Base-by-base conservation (phyloP, 257 asterid species). In the Salvia hispanica region DNA sequence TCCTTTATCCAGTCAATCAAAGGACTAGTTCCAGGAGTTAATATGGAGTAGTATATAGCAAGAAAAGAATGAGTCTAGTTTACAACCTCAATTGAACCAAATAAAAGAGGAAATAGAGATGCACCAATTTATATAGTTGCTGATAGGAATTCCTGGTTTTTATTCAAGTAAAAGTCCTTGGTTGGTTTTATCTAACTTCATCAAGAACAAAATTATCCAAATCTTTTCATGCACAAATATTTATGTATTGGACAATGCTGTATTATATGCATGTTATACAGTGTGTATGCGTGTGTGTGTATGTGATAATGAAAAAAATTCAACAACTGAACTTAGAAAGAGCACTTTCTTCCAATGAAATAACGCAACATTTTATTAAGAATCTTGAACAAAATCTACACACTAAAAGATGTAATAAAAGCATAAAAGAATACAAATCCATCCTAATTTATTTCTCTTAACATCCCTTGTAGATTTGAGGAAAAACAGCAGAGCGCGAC, bases 401-500 rank as follows among this genome's bases (percentile, higher is more conserved):
- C 15, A 14, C 11, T 10, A 51, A 48, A 53, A 47, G 18, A 47
- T 10, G 48, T 28, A 57, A 61, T 51, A 1, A 52, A 15, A 39
- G 47, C 25, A 70, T 58, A 37, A 59, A 50, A 71, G 28, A 62
- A 61, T 71, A 71, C 75, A 61, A 61, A 52, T 51, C 21, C 28
- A 52, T 43, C 69, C 75, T 62, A 61, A 51, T 62, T 36, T 70
- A 51, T 43, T 64, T 25, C 62, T 69, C 62, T 51, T 54, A 61
- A 63, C 46, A 42, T 56, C 42, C 52, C 70, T 62, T 12, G 62
- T 53, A 53, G 62, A 53, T 12, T 13, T 53, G 54, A 66, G 47
- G 40, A 66, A 66, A 52, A 57, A 54, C 75, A 71, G 64, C 68
- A 39, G 69, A 39, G 62, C 6, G 25, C 57, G n/a, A 63, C 63